phyloP scores from a whole-genome alignment of 148 eudicot species.

The Silene uniflora region DNA sequence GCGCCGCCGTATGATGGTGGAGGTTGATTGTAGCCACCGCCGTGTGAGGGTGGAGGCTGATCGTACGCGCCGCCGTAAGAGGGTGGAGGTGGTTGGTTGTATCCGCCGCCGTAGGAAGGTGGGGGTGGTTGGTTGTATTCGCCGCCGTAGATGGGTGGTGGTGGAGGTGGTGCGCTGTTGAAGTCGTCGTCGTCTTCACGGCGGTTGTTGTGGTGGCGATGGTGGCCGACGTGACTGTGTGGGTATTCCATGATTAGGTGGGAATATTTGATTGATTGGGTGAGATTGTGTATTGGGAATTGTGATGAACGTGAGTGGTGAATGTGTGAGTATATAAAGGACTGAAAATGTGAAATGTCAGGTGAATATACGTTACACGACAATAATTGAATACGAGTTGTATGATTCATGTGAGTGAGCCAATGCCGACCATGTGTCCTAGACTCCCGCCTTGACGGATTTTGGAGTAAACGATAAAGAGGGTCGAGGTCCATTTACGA shows the following conservation, averaged over 20 bases:
- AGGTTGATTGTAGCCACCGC: neutral
- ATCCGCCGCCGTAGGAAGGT: neutral
- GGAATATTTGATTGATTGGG: neutral
- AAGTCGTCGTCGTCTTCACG: constrained; percentile 13
- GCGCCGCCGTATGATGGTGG: constrained; percentile 1
- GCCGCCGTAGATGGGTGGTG: neutral
- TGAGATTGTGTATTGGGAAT: too few relatives aligned
- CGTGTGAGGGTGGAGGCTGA: constrained; percentile 20
- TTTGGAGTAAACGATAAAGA: too few relatives aligned
- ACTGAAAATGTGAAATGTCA: too few relatives aligned
- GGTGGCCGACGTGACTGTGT: constrained; percentile 14
- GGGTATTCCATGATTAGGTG: neutral
- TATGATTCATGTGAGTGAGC: too few relatives aligned
- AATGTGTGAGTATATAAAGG: neutral
- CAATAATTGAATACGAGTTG: neutral
- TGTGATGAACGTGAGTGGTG: neutral
- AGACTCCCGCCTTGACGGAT: too few relatives aligned
- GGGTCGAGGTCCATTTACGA: too few relatives aligned
- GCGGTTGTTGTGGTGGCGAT: constrained; percentile 30
- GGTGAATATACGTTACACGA: neutral
- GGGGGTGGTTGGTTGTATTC: neutral
- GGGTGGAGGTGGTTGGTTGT: neutral
- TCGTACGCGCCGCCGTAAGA: constrained; percentile 24
- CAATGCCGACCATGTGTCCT: too few relatives aligned
- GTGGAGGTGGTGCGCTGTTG: constrained; percentile 7